Evolutionary conservation across 2,329 filamentous ascomycete species (phyloP).

Genomic region (Cladosporium cucumerinum): DNA sequence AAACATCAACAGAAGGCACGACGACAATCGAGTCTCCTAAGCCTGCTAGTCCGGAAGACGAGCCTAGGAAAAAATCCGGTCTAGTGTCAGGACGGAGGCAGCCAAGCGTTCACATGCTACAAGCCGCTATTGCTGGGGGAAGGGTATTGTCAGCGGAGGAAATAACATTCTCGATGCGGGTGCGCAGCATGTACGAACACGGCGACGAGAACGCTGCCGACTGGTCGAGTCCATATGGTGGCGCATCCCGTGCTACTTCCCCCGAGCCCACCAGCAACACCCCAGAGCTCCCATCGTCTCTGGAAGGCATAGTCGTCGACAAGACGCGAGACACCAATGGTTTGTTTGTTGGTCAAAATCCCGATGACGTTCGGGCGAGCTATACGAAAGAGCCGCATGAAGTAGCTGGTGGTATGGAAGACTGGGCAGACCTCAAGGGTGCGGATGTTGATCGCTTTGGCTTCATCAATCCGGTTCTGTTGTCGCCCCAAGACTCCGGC

Average conservation of each 20-base stretch:
- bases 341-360: background rate
- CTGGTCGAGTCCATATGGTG: constrained; percentile 31
- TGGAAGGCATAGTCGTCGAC: constrained; percentile 4
- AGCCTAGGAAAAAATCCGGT: background rate
- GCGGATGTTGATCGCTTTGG: constrained; percentile 63
- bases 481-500: constrained; percentile 32
- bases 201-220: constrained; percentile 55
- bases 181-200: constrained; percentile 62
- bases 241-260: background rate
- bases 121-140: constrained; percentile 33
- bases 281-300: constrained; percentile 14
- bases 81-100: constrained; percentile 30
- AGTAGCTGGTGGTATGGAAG: constrained; percentile 61
- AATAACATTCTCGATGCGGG: constrained; percentile 59
- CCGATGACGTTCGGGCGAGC: constrained; percentile 14
- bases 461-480: constrained; percentile 53
- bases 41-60: background rate
- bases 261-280: constrained; percentile 16
- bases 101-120: constrained; percentile 37
- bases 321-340: constrained; percentile 3
- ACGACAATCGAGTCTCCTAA: background rate
- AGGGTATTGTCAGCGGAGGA: constrained; percentile 62
- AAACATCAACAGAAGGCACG: background rate
- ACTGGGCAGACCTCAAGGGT: constrained; percentile 60
- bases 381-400: constrained; percentile 50